Conservation (phyloP, 139 green algal genomes). For the Chlorella sp. region DNA sequence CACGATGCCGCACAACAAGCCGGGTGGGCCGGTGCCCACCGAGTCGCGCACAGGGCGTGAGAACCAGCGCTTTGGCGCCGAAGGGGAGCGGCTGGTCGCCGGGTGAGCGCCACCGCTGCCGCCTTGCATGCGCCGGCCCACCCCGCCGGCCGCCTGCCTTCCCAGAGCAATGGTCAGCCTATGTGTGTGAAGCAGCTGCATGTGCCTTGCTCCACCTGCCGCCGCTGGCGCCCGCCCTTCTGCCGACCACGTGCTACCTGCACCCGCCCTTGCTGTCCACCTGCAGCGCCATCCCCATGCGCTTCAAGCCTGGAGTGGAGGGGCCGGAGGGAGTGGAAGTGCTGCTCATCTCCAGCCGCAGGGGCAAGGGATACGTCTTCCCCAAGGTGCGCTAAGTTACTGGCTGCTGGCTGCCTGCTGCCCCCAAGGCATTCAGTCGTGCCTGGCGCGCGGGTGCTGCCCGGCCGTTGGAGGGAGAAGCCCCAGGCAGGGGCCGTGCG, state of each 20-base stretch:
- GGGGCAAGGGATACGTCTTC: conserved; percentile 82
- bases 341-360: conserved; percentile 80
- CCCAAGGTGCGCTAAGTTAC: conserved; percentile 75
- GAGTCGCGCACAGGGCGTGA: conserved; percentile 25
- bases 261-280: background rate
- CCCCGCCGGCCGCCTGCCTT: background rate
- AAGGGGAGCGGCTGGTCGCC: conserved; percentile 76
- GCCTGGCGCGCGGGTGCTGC: too few relatives aligned
- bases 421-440: too few relatives aligned
- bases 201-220: too few relatives aligned
- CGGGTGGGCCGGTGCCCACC: too few relatives aligned
- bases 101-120: conserved; percentile 52
- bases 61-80: conserved; percentile 70
- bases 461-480: too few relatives aligned
- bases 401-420: background rate
- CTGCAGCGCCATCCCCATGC: conserved; percentile 86
- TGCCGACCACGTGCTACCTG: background rate
- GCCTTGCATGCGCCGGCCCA: background rate
- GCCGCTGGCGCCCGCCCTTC: too few relatives aligned
- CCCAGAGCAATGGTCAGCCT: too few relatives aligned
- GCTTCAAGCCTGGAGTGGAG: conserved; percentile 40
- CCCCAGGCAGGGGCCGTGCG: too few relatives aligned
- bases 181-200: too few relatives aligned
- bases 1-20: too few relatives aligned
- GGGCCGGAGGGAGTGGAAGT: conserved; percentile 60